Evolutionary conservation across 352 stramenopile species (phyloP), one percentile per base, ranked within the genome.

Genomic region (Phytopythium boreale): DNA sequence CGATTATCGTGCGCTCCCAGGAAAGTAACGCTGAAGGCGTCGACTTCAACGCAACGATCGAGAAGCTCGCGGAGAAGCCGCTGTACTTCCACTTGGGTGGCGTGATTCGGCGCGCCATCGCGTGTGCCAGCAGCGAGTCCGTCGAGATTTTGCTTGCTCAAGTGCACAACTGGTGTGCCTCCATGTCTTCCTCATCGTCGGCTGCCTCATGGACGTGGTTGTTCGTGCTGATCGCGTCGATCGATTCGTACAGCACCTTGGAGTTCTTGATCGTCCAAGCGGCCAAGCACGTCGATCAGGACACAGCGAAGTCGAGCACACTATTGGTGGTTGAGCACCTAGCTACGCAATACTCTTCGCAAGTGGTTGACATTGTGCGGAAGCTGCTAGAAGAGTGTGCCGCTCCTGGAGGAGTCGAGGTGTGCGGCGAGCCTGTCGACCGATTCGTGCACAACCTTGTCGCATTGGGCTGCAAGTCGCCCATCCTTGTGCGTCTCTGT

Each of bases 151-250:
- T 77, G 34, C 31, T 90, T 41, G 64, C 20, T n/a, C 66, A 75
- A 19, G 64, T 92, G n/a, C 55, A 84, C 39, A 68, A 84, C 3
- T 92, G 83, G 80, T 77, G 71, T 51, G 19, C 76, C n/a, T n/a
- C n/a, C n/a, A n/a, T n/a, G n/a, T n/a, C n/a, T n/a, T 55, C 58
- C 14, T 27, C 56, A 14, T 29, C 60, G 5, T 69, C 55, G n/a
- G 63, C 77, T 2, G 39, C 65, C 15, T 56, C 70, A n/a, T 88
- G 79, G 79, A 79, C 53, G 49, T 92, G 80, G 80, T 17, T 88
- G 24, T 63, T 90, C 26, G 64, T 71, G 37, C 70, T 78, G 5
- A 62, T 87, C 27, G 75, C 72, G 8, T 65, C 84, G 31, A 75
- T 73, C 49, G 78, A 89, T 47, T 75, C 79, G 37, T 80, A 71